phyloP scores from a whole-genome alignment of 495 filamentous ascomycete species.

The Aspergillus haitiensis region DNA sequence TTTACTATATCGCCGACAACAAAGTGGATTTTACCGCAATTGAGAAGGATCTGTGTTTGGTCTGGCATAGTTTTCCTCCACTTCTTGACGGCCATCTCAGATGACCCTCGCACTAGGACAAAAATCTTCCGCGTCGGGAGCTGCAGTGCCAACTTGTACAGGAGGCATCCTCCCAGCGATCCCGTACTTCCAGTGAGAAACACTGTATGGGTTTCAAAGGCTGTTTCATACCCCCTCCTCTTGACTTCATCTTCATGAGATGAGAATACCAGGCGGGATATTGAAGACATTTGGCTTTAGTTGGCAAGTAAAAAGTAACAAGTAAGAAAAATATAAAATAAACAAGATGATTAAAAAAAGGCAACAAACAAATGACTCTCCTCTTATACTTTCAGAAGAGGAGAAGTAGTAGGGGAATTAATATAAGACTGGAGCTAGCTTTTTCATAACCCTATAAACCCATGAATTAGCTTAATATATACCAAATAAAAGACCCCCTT shows the following conservation, averaged over 20 bases:
- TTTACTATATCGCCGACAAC: slow-evolving; percentile 36
- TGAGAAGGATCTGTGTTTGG: slow-evolving; percentile 32
- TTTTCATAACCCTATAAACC: too few species aligned
- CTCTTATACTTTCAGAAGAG: too few species aligned
- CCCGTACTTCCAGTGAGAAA: slow-evolving; percentile 43
- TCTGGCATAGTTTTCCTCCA: slow-evolving; percentile 36
- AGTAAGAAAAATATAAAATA: neutral
- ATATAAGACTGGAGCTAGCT: too few species aligned
- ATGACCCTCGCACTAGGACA: slow-evolving; percentile 31
- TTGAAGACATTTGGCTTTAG: neutral
- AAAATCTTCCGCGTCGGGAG: slow-evolving; percentile 38
- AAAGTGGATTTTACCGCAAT: slow-evolving; percentile 33
- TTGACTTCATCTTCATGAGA: slow-evolving; percentile 27
- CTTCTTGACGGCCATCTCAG: slow-evolving; percentile 34
- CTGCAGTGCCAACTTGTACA: slow-evolving; percentile 41
- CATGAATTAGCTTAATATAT: too few species aligned
- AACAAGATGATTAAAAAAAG: too few species aligned
- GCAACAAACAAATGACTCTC: too few species aligned
- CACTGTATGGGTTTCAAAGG: slow-evolving; percentile 34
- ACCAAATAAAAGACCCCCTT: too few species aligned
- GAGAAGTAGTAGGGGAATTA: too few species aligned
- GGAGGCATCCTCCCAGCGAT: slow-evolving; percentile 38
- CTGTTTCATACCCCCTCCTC: slow-evolving; percentile 31
- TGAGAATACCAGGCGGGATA: slow-evolving; percentile 20
- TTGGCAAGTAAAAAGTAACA: too few species aligned